Conservation (phyloP, 352 stramenopile species). For the Peronospora destructor region DNA sequence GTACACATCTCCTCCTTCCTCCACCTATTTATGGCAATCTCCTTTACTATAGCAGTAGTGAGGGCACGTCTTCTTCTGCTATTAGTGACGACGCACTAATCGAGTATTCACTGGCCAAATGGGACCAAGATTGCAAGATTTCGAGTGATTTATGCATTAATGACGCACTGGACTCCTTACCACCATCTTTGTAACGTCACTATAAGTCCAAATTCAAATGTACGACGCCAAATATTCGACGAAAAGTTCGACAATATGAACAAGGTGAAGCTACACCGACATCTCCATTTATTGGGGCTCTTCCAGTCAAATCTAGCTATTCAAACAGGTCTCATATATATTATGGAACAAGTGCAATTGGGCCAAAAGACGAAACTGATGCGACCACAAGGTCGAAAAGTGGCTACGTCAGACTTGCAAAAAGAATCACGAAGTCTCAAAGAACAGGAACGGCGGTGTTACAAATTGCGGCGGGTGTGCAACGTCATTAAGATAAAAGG, state of each 20-base stretch:
- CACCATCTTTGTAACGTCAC: constrained; percentile 1
- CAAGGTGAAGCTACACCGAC: no score
- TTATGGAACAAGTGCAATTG: no score
- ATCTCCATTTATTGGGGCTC: no score
- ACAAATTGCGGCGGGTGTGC: constrained; percentile 61
- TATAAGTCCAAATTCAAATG: background rate
- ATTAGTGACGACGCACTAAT: constrained; percentile 4
- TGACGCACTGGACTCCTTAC: constrained; percentile 27
- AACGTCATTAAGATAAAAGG: constrained; percentile 66
- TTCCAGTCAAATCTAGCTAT: no score
- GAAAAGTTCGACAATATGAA: no score
- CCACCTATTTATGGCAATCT: no score
- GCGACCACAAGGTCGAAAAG: background rate
- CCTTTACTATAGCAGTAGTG: no score
- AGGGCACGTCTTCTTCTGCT: constrained; percentile 1
- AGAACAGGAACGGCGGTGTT: constrained; percentile 54
- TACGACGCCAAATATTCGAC: no score
- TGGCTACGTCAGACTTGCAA: background rate
- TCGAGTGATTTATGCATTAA: constrained; percentile 45
- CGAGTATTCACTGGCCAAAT: background rate
- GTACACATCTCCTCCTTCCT: no score
- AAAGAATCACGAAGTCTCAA: constrained; percentile 30
- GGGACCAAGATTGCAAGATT: constrained; percentile 44
- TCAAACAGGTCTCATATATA: no score
- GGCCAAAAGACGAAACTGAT: no score